phyloP scores from a whole-genome alignment of 2,329 filamentous ascomycete species.

The Hypoxylon sp. region DNA sequence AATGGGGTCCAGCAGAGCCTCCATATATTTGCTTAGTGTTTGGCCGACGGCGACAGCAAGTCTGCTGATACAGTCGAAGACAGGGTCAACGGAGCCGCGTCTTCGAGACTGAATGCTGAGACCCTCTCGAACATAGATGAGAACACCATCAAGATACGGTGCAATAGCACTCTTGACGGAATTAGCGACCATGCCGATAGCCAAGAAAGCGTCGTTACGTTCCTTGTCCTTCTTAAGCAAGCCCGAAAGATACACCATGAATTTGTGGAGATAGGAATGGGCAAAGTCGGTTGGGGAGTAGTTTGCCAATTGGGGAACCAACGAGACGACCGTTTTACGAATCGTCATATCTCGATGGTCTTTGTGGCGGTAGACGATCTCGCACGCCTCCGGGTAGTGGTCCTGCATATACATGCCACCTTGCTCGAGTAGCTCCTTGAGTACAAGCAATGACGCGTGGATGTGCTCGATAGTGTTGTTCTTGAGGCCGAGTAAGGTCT shows the following conservation, averaged over 20 bases:
- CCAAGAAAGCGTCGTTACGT: slow-evolving; percentile 91
- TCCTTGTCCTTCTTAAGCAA: slow-evolving; percentile 97
- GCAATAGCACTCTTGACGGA: slow-evolving; percentile 95
- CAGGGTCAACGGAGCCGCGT: slow-evolving; percentile 76
- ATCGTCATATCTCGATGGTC: slow-evolving; percentile 92
- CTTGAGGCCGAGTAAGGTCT: slow-evolving; percentile 83
- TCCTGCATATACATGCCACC: slow-evolving; percentile 99
- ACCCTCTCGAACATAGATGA: slow-evolving; percentile 93
- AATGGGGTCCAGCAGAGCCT: slow-evolving; percentile 92
- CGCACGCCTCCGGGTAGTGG: slow-evolving; percentile 90
- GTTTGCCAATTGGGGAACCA: slow-evolving; percentile 92
- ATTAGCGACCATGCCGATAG: slow-evolving; percentile 95
- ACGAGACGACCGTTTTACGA: slow-evolving; percentile 86
- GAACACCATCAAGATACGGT: slow-evolving; percentile 92
- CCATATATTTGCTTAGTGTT: slow-evolving; percentile 98
- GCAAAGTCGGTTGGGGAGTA: slow-evolving; percentile 94
- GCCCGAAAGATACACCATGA: slow-evolving; percentile 95
- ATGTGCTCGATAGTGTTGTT: slow-evolving; percentile 86
- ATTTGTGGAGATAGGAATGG: slow-evolving; percentile 87
- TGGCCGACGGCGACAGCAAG: slow-evolving; percentile 95
- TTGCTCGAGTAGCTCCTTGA: slow-evolving; percentile 92
- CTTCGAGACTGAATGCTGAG: slow-evolving; percentile 81
- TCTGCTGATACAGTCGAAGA: slow-evolving; percentile 98
- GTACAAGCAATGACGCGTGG: slow-evolving; percentile 91
- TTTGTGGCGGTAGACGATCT: slow-evolving; percentile 91